phyloP scores from a whole-genome alignment of 306 rosid species.

The Canavalia ensiformis region DNA sequence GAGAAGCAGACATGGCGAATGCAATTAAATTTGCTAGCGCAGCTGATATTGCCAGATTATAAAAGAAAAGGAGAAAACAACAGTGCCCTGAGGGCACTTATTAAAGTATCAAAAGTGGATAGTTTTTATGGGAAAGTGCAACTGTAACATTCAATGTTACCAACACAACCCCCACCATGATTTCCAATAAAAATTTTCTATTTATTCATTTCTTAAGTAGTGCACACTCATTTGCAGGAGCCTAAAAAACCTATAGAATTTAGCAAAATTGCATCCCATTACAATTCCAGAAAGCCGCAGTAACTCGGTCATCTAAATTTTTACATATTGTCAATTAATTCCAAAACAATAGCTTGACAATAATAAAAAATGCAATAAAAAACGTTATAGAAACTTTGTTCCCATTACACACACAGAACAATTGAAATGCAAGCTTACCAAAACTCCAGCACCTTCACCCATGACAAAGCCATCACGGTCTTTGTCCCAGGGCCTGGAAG shows the following conservation, averaged over 20 bases:
- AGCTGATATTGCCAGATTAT: background rate
- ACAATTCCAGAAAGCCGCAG: slow-evolving; percentile 33
- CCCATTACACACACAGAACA: background rate
- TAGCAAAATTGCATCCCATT: background rate
- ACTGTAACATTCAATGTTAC: too few relatives aligned
- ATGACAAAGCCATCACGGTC: slow-evolving; percentile 98
- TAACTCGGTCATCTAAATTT: too few relatives aligned
- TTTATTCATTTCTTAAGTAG: too few relatives aligned
- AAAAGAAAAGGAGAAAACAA: background rate
- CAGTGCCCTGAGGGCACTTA: too few relatives aligned
- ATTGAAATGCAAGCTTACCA: slow-evolving; percentile 65
- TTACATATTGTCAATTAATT: too few relatives aligned
- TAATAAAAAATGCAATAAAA: background rate
- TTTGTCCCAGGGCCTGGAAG: slow-evolving; percentile 99
- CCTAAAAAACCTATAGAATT: too few relatives aligned
- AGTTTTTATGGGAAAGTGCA: too few relatives aligned
- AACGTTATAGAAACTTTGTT: background rate
- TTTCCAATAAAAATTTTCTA: too few relatives aligned
- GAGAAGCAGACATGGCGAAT: background rate
- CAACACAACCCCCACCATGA: too few relatives aligned
- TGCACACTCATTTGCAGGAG: too few relatives aligned
- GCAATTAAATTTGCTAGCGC: background rate
- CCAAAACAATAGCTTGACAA: background rate
- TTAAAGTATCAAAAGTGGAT: too few relatives aligned
- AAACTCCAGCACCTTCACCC: slow-evolving; percentile 98